Evolutionary conservation across 495 filamentous ascomycete species (phyloP), one percentile per base, ranked within the genome.

Genomic region (Daldinia grandis): DNA sequence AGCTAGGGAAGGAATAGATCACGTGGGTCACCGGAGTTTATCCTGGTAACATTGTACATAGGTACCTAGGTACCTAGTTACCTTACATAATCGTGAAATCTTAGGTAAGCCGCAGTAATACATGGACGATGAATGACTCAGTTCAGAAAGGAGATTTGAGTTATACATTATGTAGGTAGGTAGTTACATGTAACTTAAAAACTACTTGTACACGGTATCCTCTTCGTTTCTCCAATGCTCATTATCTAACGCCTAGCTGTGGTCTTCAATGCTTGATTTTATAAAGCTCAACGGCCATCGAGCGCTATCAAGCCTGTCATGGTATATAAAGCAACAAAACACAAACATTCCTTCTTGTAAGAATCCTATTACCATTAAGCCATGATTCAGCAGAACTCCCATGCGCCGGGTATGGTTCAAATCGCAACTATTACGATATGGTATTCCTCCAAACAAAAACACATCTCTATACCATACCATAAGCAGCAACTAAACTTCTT

Each of bases 381-480:
- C 59, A 24, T 42, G 25, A 65, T 58, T 30, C 19, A 47, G 17
- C 42, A 47, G 62, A 59, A 58, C 68, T 49, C 59, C 65, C 65
- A 62, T 51, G 38, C 65, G 50, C 70, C 62, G 38, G 49, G 38
- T 72, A 68, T 72, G 56, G 47, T 44, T 57, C 38, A 64, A 56
- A 49, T 54, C 35, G 12, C 15, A 15, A 30, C n/a, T 38, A 44
- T 10, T 44, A 38, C 12, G 33, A n/a, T 47, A 25, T 42, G 5
- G 49, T 59, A 33, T 42, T 62, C 55, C 33, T 44, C 58, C 19
- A 21, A 15, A n/a, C n/a, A n/a, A 54, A 55, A 62, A 47, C 7
- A 28, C 5, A 5, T 57, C 7, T 62, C 10, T 27, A 37, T 6
- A 17, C n/a, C 17, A 42, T 25, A 9, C n/a, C n/a, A n/a, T n/a